Percentiles rank a stretch among this genome's conserved stretches.
Evolutionary conservation across 257 asterid species (phyloP).

Genomic region (Osmanthus fragrans): DNA sequence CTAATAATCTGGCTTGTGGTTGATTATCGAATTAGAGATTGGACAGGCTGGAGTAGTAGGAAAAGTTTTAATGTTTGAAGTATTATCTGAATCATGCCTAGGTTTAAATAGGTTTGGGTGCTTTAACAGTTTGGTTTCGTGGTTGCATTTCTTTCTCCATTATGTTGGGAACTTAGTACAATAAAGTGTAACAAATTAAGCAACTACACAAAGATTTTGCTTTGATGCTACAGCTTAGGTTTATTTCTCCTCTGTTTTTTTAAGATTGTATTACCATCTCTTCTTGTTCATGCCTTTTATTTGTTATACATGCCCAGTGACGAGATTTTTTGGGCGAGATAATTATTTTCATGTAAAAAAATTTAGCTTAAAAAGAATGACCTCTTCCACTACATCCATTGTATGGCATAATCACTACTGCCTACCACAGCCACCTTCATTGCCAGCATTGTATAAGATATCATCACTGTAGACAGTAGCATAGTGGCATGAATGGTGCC

Average conservation of each 20-base stretch:
- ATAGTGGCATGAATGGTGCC: background rate
- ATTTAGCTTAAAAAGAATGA: background rate
- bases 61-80: background rate
- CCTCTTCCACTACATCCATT: background rate
- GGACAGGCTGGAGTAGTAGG: background rate
- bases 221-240: background rate
- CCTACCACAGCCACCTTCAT: background rate
- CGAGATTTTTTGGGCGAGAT: background rate
- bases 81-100: background rate
- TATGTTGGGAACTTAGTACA: background rate
- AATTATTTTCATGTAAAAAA: background rate
- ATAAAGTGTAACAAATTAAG: background rate
- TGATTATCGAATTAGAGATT: constrained; percentile 4
- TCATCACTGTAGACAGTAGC: background rate
- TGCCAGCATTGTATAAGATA: background rate
- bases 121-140: background rate
- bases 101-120: background rate
- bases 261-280: background rate
- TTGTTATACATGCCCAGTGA: background rate
- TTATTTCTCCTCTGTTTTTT: background rate
- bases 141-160: background rate
- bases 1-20: background rate
- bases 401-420: background rate
- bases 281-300: background rate
- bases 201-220: background rate